phyloP scores from a whole-genome alignment of 441 rosid genomes.

The Brassica hybrid region DNA sequence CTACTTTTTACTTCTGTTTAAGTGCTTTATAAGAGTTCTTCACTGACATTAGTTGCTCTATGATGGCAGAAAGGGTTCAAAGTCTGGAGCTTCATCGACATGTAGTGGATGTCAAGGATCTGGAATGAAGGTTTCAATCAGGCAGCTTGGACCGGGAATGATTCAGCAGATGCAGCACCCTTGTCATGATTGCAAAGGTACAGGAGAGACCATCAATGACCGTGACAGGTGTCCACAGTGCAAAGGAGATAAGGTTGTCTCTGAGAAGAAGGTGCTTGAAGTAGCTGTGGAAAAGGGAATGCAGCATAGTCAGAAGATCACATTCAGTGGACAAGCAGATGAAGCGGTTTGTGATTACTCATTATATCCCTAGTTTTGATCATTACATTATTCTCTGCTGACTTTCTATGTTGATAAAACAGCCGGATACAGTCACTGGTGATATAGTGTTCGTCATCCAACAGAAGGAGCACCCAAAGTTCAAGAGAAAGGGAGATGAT shows the following conservation, averaged over 20 bases:
- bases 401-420: too few species aligned
- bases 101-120: conserved; percentile 82
- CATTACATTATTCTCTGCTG: conserved; percentile 14
- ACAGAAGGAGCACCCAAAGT: conserved; percentile 80
- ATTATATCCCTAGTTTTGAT: too few species aligned
- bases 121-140: conserved; percentile 80
- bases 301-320: conserved; percentile 79
- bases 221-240: conserved; percentile 70
- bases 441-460: conserved; percentile 82
- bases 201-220: conserved; percentile 69
- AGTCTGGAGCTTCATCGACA: conserved; percentile 68
- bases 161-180: conserved; percentile 90
- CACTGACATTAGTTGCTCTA: too few species aligned
- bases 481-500: conserved; percentile 81
- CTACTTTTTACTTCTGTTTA: too few species aligned
- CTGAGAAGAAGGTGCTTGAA: conserved; percentile 77
- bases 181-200: conserved; percentile 83
- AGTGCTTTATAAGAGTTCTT: neutral
- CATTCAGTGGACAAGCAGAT: conserved; percentile 88
- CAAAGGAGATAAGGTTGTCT: conserved; percentile 81
- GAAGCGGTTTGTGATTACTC: conserved; percentile 71
- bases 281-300: conserved; percentile 82
- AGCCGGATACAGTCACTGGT: conserved; percentile 83
- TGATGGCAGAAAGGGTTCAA: conserved; percentile 76
- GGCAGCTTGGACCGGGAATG: conserved; percentile 86